Percentiles rank a stretch among this genome's conserved stretches.
These are phyloP conservation scores for Boletellus dicymbophilus DNA, from an alignment of 1,284 basidiomycete genomes.

Conservation along the genomic window DNA sequence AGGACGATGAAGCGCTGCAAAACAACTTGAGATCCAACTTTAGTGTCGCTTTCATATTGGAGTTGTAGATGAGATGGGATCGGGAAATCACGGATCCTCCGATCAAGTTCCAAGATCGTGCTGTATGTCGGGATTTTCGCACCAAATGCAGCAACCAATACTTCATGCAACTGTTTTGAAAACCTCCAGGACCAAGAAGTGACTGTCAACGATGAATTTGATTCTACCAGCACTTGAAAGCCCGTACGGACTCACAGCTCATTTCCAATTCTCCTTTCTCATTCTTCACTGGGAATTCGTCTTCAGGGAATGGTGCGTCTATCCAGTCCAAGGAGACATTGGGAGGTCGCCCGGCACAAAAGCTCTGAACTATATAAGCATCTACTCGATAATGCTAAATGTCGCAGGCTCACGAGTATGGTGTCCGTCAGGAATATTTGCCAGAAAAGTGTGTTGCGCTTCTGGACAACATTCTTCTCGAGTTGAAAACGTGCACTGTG, in stretches of 20 bases:
- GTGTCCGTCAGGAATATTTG: constrained; percentile 60
- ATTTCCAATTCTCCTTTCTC: constrained; percentile 43
- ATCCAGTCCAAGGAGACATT: constrained; percentile 53
- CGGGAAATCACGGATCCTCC: constrained; percentile 53
- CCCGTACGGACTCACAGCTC: constrained; percentile 45
- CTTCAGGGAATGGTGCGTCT: constrained; percentile 56
- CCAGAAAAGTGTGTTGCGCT: constrained; percentile 63
- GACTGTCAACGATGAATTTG: constrained; percentile 36
- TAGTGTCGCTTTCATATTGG: constrained; percentile 27
- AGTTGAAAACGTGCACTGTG: constrained; percentile 61
- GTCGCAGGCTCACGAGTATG: constrained; percentile 46
- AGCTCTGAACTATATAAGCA: constrained; percentile 46
- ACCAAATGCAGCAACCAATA: constrained; percentile 56
- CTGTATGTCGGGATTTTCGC: constrained; percentile 51
- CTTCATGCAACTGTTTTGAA: constrained; percentile 48
- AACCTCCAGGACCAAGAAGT: constrained; percentile 60
- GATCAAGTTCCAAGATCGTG: constrained; percentile 48
- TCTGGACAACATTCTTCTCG: constrained; percentile 42
- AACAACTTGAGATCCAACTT: constrained; percentile 19
- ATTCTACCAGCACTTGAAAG: neutral
- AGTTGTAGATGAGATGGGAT: constrained; percentile 51
- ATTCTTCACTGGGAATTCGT: constrained; percentile 40
- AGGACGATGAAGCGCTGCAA: constrained; percentile 53
- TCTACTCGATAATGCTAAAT: neutral
- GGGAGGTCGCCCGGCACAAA: constrained; percentile 62